Evolutionary conservation across 306 rosid genomes (phyloP).

Genomic region (Hippophae tibetana): DNA sequence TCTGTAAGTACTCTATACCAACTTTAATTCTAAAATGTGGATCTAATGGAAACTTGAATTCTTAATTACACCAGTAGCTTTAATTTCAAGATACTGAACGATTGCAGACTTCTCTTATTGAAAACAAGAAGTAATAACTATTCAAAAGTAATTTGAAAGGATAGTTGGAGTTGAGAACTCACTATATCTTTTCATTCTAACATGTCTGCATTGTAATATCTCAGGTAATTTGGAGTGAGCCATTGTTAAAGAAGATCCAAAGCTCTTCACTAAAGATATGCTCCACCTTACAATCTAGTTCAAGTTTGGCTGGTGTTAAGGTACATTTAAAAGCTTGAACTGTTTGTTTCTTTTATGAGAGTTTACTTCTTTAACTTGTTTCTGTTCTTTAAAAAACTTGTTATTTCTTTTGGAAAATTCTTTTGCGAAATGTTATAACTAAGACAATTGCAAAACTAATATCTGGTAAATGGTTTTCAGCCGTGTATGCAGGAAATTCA

Average conservation of each 20-base stretch:
- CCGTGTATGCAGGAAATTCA: slow-evolving; percentile 55
- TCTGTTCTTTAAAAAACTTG: not conserved
- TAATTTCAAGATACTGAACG: not conserved
- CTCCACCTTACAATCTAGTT: slow-evolving; percentile 29
- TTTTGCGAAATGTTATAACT: slow-evolving; percentile 11
- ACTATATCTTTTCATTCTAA: slow-evolving; percentile 6
- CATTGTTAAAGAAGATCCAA: slow-evolving; percentile 51
- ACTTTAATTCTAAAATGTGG: not conserved
- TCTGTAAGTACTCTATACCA: slow-evolving; percentile 42
- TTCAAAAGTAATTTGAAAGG: not conserved
- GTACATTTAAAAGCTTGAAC: slow-evolving; percentile 17
- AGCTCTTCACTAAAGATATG: slow-evolving; percentile 45
- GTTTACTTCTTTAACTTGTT: not conserved
- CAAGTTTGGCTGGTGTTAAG: slow-evolving; percentile 53
- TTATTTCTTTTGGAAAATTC: not conserved
- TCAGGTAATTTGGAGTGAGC: slow-evolving; percentile 64
- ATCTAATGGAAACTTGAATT: not conserved
- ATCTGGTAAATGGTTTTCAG: slow-evolving; percentile 37
- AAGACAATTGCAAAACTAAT: slow-evolving; percentile 19
- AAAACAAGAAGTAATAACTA: not conserved
- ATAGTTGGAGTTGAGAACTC: not conserved
- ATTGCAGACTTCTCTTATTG: slow-evolving; percentile 1
- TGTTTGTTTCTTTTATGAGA: not conserved
- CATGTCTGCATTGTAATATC: slow-evolving; percentile 12
- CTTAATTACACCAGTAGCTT: not conserved